Conservation (phyloP, 805 yeast species). For the Spathaspora arborariae region DNA sequence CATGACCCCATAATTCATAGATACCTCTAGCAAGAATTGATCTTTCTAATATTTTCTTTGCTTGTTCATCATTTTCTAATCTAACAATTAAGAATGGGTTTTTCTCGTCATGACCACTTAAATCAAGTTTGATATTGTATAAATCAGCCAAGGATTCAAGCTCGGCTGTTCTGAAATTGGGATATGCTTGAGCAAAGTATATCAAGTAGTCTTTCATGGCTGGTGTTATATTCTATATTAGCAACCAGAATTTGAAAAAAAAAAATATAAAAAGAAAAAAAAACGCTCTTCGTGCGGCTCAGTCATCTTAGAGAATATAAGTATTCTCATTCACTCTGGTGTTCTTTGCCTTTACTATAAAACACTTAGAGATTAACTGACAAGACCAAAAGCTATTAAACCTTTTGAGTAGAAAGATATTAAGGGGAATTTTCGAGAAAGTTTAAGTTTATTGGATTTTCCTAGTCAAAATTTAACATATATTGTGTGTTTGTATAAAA, state of each 20-base stretch:
- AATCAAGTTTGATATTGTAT: conserved; percentile 52
- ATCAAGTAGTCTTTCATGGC: conserved; percentile 62
- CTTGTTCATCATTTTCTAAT: conserved; percentile 64
- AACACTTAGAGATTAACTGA: too few species aligned
- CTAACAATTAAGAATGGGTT: conserved; percentile 71
- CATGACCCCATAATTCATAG: conserved; percentile 84
- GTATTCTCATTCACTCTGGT: too few species aligned
- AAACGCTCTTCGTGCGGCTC: background rate
- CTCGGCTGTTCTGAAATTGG: conserved; percentile 76
- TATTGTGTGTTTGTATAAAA: too few species aligned
- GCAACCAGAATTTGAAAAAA: background rate
- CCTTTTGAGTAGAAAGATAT: too few species aligned
- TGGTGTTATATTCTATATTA: background rate
- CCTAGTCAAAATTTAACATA: too few species aligned
- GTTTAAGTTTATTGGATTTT: too few species aligned
- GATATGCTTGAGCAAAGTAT: conserved; percentile 83
- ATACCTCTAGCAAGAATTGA: conserved; percentile 71
- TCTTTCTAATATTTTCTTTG: conserved; percentile 57
- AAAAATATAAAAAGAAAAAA: background rate
- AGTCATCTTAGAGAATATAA: too few species aligned
- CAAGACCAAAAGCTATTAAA: too few species aligned
- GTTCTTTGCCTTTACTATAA: too few species aligned
- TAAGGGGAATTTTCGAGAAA: too few species aligned
- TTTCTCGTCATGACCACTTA: conserved; percentile 51
- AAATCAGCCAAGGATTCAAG: conserved; percentile 78